Evolutionary conservation across 192 early-diverging fungal genomes (phyloP), one percentile per base, ranked within the genome.

Genomic region (Phycomyces nitens): DNA sequence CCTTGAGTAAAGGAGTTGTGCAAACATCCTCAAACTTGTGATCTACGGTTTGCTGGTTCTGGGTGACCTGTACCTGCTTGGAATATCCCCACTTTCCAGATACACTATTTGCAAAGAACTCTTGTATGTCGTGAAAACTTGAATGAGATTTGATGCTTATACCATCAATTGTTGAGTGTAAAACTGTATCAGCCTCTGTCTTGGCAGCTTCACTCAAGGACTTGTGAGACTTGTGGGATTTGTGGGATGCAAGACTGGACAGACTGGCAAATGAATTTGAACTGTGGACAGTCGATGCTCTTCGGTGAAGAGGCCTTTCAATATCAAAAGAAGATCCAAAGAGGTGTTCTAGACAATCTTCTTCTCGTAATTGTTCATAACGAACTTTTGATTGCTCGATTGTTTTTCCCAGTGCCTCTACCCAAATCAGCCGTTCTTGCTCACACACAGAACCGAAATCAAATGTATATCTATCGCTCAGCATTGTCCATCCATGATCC

Each of bases 371-470:
- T 2, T 58, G 64, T 2, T 57, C 53, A 42, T 76, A 75, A 6
- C 67, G 21, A 12, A 59, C 58, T 12, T 50, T 62, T 8, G 81
- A 65, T 1, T 71, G 41, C 5, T 73, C 62, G 21, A 89, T 87
- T 2, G 76, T 78, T 14, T 69, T 64, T 3, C 39, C 60, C 5
- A 89, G 72, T 22, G 68, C 70, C 22, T 56, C 70, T 42, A 83
- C 53, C 87, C 87, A 89, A 16, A 82, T 47, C 0, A 67, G 60
- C 59, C 80, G 84, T 59, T 89, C 87, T 43, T 72, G 68, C 1
- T 47, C 58, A 10, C 76, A 81, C 12, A 65, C 65, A 4, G 87
- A 84, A 16, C 77, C 69, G 47, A 89, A 79, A 26, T 82, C 80
- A 58, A 89, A 77, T 21, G 68, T 56, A 64, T 65, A n/a, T 65